Evolutionary conservation across 2,329 filamentous ascomycete genomes (phyloP).

Genomic region (Coniochaeta prunicola): DNA sequence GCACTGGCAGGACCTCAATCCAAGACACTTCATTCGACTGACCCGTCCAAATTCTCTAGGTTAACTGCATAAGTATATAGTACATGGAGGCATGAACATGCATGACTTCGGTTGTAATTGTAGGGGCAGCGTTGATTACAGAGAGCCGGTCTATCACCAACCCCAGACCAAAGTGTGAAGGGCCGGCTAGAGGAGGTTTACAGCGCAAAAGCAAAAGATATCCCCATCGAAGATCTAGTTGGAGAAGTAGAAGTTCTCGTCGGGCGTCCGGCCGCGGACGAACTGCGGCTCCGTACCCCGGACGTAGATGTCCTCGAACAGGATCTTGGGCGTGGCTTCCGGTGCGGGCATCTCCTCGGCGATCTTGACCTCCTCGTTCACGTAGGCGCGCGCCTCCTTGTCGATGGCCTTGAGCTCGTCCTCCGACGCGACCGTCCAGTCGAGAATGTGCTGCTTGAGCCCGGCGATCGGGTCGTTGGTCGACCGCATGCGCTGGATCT

Average conservation of each 20-base stretch:
- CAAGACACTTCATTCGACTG: background rate
- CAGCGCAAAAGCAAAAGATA: background rate
- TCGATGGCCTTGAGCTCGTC: slow-evolving; percentile 95
- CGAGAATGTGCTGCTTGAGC: slow-evolving; percentile 94
- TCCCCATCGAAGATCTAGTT: slow-evolving; percentile 23
- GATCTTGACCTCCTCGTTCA: slow-evolving; percentile 83
- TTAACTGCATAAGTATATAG: slow-evolving; percentile 2
- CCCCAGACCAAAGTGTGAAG: background rate
- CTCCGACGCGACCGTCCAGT: slow-evolving; percentile 87
- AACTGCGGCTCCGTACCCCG: slow-evolving; percentile 79
- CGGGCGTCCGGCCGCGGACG: slow-evolving; percentile 77
- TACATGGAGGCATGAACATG: slow-evolving; percentile 1
- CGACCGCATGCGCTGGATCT: slow-evolving; percentile 98
- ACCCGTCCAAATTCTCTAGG: slow-evolving; percentile 1
- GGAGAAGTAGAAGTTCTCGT: slow-evolving; percentile 88
- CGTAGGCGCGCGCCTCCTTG: slow-evolving; percentile 79
- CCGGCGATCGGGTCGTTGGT: slow-evolving; percentile 98
- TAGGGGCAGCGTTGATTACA: background rate
- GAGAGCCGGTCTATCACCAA: background rate
- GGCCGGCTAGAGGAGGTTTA: background rate
- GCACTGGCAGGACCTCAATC: background rate
- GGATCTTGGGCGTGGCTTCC: slow-evolving; percentile 70
- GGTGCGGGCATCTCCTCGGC: slow-evolving; percentile 85
- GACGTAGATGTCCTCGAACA: slow-evolving; percentile 97
- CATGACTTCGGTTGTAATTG: background rate